Percentiles rank a stretch among this genome's conserved stretches.
Evolutionary conservation across 2,329 filamentous ascomycete species (phyloP).

Genomic region (Colletotrichum sp.): DNA sequence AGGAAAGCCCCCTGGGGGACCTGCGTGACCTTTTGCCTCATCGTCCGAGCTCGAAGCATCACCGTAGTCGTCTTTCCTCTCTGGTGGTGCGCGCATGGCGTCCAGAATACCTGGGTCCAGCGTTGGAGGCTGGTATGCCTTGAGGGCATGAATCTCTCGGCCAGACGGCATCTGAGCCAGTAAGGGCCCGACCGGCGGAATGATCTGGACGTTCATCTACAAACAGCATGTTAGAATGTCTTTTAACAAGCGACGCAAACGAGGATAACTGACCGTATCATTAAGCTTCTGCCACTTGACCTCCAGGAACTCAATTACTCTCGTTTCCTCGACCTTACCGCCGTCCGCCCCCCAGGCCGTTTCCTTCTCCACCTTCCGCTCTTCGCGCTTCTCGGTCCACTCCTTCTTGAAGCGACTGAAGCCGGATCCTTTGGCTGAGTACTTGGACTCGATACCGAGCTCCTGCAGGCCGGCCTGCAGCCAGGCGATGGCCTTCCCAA

Average conservation of each 20-base stretch:
- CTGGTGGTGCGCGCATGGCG: slow-evolving; percentile 59
- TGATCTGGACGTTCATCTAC: slow-evolving; percentile 78
- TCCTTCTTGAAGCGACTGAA: slow-evolving; percentile 73
- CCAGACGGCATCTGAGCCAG: slow-evolving; percentile 84
- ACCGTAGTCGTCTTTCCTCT: slow-evolving; percentile 38
- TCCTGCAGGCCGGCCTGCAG: slow-evolving; percentile 77
- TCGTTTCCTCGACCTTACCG: slow-evolving; percentile 81
- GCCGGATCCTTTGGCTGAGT: slow-evolving; percentile 57
- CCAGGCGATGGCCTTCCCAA: slow-evolving; percentile 88
- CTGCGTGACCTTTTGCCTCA: slow-evolving; percentile 32
- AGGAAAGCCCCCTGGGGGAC: slow-evolving; percentile 55
- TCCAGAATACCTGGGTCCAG: slow-evolving; percentile 71
- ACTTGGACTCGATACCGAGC: slow-evolving; percentile 66
- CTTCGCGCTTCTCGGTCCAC: slow-evolving; percentile 78
- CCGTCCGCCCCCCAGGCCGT: slow-evolving; percentile 80
- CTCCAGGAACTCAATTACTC: slow-evolving; percentile 86
- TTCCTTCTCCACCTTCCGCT: slow-evolving; percentile 77
- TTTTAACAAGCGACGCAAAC: not conserved
- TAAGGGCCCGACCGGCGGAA: slow-evolving; percentile 75
- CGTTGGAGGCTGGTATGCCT: slow-evolving; percentile 67
- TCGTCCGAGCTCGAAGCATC: slow-evolving; percentile 43
- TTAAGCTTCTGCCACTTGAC: slow-evolving; percentile 93
- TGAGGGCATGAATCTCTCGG: slow-evolving; percentile 79
- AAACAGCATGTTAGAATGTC: not conserved
- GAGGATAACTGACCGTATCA: slow-evolving; percentile 70